Conservation (phyloP, 108 stramenopile species). For the Seminavis robusta region DNA sequence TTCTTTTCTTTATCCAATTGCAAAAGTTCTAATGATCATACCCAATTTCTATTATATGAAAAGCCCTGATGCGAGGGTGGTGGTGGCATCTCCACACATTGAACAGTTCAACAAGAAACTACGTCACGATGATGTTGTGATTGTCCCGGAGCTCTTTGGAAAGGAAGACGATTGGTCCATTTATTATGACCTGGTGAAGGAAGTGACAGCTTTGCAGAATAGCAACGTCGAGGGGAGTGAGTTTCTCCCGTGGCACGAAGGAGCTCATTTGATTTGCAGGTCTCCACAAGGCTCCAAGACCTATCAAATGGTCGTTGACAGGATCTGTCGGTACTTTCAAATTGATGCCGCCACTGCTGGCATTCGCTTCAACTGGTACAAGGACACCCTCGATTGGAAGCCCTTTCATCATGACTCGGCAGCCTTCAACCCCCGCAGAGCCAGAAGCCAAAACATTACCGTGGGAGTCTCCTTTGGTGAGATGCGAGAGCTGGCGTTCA, state of each 20-base stretch:
- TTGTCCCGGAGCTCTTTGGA: slow-evolving; percentile 85
- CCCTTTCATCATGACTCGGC: slow-evolving; percentile 92
- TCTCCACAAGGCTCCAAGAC: slow-evolving; percentile 59
- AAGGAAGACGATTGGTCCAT: slow-evolving; percentile 62
- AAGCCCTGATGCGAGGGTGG: slow-evolving; percentile 63
- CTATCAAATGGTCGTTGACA: slow-evolving; percentile 54
- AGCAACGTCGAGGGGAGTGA: slow-evolving; percentile 32
- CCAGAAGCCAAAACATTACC: slow-evolving; percentile 82
- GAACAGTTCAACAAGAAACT: slow-evolving; percentile 31
- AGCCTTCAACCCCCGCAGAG: slow-evolving; percentile 79
- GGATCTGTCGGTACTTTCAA: slow-evolving; percentile 72
- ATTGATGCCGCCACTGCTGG: slow-evolving; percentile 42
- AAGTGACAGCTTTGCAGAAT: slow-evolving; percentile 59
- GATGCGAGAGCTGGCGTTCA: slow-evolving; percentile 76
- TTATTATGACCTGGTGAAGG: slow-evolving; percentile 75
- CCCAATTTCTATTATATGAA: too few species aligned
- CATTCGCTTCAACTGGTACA: slow-evolving; percentile 89
- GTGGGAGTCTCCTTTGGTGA: slow-evolving; percentile 82
- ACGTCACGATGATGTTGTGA: slow-evolving; percentile 87
- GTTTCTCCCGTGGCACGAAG: slow-evolving; percentile 84
- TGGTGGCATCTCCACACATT: slow-evolving; percentile 24
- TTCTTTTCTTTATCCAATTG: too few species aligned
- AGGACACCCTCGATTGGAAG: slow-evolving; percentile 80
- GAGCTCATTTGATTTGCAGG: slow-evolving; percentile 76
- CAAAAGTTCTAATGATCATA: too few species aligned